A percentile compares a stretch with the other conserved stretches of the same genome.
Conservation (phyloP, 148 eudicot genomes). For the Vaccinium darrowii region DNA sequence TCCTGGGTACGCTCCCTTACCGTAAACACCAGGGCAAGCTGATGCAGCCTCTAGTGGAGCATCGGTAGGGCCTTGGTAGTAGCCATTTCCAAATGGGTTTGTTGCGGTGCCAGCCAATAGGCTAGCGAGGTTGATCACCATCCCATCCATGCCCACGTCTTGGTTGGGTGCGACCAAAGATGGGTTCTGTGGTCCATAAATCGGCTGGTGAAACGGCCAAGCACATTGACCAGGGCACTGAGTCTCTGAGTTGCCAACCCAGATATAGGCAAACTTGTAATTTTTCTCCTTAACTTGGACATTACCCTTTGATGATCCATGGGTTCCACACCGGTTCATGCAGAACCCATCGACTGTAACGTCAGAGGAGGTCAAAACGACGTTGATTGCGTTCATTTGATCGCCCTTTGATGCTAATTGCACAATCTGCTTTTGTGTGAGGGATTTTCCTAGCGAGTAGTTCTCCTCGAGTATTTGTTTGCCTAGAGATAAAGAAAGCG, state of each 20-base stretch:
- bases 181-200: constrained; percentile 22
- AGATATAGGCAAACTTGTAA: constrained; percentile 16
- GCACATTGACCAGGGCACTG: constrained; percentile 25
- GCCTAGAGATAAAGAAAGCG: constrained; percentile 4
- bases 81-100: constrained; percentile 21
- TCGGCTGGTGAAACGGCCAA: constrained; percentile 25
- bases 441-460: constrained; percentile 16
- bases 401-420: constrained; percentile 14
- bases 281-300: background rate
- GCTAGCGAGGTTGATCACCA: constrained; percentile 26
- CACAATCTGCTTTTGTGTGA: constrained; percentile 12
- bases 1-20: constrained; percentile 21
- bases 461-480: constrained; percentile 3
- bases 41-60: constrained; percentile 25
- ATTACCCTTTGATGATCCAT: background rate
- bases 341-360: constrained; percentile 21
- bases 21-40: constrained; percentile 18
- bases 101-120: constrained; percentile 11
- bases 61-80: constrained; percentile 15
- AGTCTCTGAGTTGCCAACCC: constrained; percentile 30
- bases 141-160: constrained; percentile 26
- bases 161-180: constrained; percentile 21
- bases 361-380: constrained; percentile 5
- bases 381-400: constrained; percentile 5
- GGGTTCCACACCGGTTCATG: constrained; percentile 15